phyloP scores from a whole-genome alignment of 352 stramenopile species.

The Globisporangium paddicum region DNA sequence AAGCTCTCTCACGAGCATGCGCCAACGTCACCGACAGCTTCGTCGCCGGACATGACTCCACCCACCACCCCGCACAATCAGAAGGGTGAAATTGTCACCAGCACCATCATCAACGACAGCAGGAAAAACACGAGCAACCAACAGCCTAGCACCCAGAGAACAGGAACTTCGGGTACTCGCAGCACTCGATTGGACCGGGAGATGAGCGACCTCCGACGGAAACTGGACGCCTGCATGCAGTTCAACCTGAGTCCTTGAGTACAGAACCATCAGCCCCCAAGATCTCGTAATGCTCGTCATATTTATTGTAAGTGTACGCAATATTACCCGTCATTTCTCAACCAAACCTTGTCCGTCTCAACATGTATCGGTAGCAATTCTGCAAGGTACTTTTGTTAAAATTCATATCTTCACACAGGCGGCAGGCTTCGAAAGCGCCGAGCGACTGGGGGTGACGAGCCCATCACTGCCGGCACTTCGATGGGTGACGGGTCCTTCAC shows the following conservation, averaged over 20 bases:
- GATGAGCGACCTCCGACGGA: slow-evolving; percentile 42
- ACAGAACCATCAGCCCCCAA: no score
- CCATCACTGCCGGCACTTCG: background rate
- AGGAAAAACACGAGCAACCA: slow-evolving; percentile 24
- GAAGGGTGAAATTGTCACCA: background rate
- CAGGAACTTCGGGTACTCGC: slow-evolving; percentile 1
- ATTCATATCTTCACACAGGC: slow-evolving; percentile 2
- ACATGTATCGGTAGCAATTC: slow-evolving; percentile 1
- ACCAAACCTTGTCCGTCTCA: background rate
- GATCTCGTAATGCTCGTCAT: background rate
- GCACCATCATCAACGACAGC: slow-evolving; percentile 17
- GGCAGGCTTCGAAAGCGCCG: slow-evolving; percentile 4
- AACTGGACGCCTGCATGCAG: slow-evolving; percentile 56
- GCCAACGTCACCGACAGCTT: slow-evolving; percentile 51
- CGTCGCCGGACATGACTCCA: slow-evolving; percentile 44
- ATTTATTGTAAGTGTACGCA: slow-evolving; percentile 5
- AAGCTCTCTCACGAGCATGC: slow-evolving; percentile 13
- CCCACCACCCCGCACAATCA: slow-evolving; percentile 23
- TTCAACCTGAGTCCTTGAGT: slow-evolving; percentile 1
- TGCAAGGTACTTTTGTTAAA: background rate
- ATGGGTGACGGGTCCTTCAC: slow-evolving; percentile 5
- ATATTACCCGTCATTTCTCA: slow-evolving; percentile 4
- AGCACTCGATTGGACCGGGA: slow-evolving; percentile 48
- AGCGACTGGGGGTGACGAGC: background rate
- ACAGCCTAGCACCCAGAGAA: background rate